Percentiles rank a stretch among this genome's conserved stretches.
phyloP scores from a whole-genome alignment of 331 rosid species.

The Telfairia occidentalis region DNA sequence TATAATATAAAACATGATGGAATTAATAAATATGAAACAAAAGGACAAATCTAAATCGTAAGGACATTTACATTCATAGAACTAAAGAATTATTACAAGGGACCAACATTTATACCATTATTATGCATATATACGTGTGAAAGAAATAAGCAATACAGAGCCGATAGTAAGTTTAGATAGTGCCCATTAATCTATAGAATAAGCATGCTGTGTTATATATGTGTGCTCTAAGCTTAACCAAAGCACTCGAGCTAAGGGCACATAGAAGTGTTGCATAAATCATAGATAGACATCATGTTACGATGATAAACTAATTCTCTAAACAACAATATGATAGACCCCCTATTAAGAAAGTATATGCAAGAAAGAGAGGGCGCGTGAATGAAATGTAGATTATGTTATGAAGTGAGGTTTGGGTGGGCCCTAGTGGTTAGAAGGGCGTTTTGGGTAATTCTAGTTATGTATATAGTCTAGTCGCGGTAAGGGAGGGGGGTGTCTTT shows the following conservation, averaged over 20 bases:
- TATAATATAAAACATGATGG: background rate
- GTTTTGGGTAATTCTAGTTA: too few species aligned
- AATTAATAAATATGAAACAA: background rate
- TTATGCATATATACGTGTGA: background rate
- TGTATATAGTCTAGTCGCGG: too few species aligned
- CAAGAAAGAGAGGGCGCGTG: too few species aligned
- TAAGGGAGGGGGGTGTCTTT: too few species aligned
- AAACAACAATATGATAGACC: too few species aligned
- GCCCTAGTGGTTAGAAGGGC: too few species aligned
- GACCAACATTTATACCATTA: background rate
- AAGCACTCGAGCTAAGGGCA: background rate
- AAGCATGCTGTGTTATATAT: background rate
- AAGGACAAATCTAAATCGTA: background rate
- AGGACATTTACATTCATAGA: background rate
- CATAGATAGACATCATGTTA: background rate
- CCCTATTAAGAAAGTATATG: too few species aligned
- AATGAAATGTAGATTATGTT: too few species aligned
- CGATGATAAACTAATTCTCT: background rate
- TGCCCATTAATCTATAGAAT: background rate
- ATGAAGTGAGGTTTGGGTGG: too few species aligned
- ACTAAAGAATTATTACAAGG: background rate
- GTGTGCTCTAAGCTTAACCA: background rate
- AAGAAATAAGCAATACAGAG: background rate
- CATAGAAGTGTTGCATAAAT: background rate
- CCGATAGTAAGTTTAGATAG: background rate